Evolutionary conservation across 257 asterid genomes (phyloP).

Genomic region (Solanum okadae): DNA sequence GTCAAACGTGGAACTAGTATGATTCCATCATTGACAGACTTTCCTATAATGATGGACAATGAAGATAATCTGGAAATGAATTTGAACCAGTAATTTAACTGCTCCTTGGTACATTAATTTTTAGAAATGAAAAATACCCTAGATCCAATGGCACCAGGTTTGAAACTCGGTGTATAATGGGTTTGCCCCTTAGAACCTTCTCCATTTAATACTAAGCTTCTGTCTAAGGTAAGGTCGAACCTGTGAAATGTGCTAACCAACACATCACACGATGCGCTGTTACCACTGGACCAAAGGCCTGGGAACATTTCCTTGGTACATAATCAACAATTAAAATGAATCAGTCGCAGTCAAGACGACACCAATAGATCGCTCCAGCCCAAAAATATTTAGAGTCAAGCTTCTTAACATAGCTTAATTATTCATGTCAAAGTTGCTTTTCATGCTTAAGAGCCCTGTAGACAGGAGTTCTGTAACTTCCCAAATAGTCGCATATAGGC

Average conservation of each 20-base stretch:
- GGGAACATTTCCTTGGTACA: not conserved
- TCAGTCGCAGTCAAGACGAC: not conserved
- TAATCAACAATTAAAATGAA: not conserved
- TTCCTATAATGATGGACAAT: not conserved
- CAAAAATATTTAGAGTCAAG: not conserved
- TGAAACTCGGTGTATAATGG: not conserved
- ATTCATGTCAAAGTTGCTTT: not conserved
- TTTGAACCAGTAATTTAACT: not conserved
- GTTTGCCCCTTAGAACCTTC: not conserved
- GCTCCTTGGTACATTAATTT: not conserved
- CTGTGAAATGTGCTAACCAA: not conserved
- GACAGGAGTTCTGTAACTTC: not conserved
- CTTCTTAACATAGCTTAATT: not conserved
- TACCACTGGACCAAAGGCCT: not conserved
- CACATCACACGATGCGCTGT: not conserved
- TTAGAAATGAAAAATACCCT: not conserved
- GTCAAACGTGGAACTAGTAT: not conserved
- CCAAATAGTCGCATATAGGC: not conserved
- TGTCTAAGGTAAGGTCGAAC: not conserved
- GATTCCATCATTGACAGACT: not conserved
- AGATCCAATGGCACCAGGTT: not conserved
- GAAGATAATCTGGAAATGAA: not conserved
- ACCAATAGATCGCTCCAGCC: not conserved
- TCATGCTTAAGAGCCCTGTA: not conserved
- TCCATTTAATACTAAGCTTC: not conserved